Evolutionary conservation across 1,139 yeast genomes (phyloP), one percentile per base, ranked within the genome.

Genomic region (Zygosaccharomyces sapae): DNA sequence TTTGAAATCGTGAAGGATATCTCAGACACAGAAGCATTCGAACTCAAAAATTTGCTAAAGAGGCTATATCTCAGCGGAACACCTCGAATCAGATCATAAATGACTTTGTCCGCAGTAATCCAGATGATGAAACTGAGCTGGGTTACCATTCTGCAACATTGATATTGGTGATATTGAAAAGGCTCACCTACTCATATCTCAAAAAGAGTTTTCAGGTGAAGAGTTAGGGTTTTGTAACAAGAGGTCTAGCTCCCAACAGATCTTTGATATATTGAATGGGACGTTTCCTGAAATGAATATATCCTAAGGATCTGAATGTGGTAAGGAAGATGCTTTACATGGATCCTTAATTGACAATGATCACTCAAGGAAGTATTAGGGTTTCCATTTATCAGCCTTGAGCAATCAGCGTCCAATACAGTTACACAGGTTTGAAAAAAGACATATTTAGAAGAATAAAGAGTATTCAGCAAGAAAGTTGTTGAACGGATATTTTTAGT

Each of bases 101-200:
- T 38, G 37, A 45, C 6, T 25, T 69, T 6, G 38, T 56, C 25
- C 48, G 48, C n/a, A 9, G 42, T 56, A 38, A 58, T 54, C 48
- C 51, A n/a, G 48, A 44, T n/a, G 16, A 16, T 5, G 44, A 46
- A 13, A 30, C 44, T 4, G 48, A 48, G 18, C 27, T 22, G 38
- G 45, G 36, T 18, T 29, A 40, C 29, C 42, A 38, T 19, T 41
- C 44, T 10, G 47, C 5, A 70, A 46, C 54, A 69, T 75, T 30
- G 81, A 79, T 57, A 83, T 77, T 2, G 68, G 81, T 47, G 81
- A 78, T 53, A 75, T 75, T 7, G 80, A 81, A 3, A 60, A 56
- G 50, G 79, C 79, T 6, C 83, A 77, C 56, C 59, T 77, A 13
- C 52, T 59, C 36, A 76, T 75, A 0, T 65, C 74, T 50, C 70